Evolutionary conservation across 345 rosid genomes (phyloP).

Genomic region (Combretum micranthum): DNA sequence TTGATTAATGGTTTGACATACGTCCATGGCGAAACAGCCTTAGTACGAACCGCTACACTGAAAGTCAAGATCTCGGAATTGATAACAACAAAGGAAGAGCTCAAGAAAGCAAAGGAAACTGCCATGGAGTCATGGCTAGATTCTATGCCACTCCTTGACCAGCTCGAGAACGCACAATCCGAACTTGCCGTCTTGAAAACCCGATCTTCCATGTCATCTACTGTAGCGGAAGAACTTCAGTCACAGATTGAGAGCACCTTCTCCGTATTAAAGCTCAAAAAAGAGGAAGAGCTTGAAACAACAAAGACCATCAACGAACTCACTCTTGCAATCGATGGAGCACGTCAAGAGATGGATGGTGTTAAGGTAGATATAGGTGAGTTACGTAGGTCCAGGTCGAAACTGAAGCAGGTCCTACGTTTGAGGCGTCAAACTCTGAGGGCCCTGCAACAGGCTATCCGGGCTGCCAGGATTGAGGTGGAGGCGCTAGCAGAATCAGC

Average conservation of each 20-base stretch:
- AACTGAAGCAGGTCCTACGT: constrained; percentile 28
- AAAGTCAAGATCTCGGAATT: constrained; percentile 30
- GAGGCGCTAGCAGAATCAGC: constrained; percentile 34
- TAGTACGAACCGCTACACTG: background rate
- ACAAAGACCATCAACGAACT: constrained; percentile 15
- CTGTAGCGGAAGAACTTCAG: constrained; percentile 25
- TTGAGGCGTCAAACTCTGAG: constrained; percentile 38
- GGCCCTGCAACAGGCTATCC: constrained; percentile 26
- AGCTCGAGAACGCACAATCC: constrained; percentile 43
- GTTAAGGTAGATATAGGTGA: constrained; percentile 18
- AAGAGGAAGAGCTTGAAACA: constrained; percentile 26
- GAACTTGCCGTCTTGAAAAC: constrained; percentile 22
- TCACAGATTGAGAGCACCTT: constrained; percentile 23
- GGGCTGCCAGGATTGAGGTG: constrained; percentile 31
- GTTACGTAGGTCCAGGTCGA: constrained; percentile 20
- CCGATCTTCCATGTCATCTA: constrained; percentile 23
- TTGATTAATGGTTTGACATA: background rate
- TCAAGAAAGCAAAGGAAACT: constrained; percentile 31
- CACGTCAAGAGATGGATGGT: constrained; percentile 16
- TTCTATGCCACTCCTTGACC: constrained; percentile 45
- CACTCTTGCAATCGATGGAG: constrained; percentile 12
- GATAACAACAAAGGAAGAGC: constrained; percentile 21
- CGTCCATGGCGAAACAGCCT: background rate
- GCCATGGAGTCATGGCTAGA: constrained; percentile 49
- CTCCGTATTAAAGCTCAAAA: constrained; percentile 12